These are phyloP conservation scores for Aplosporella prunicola DNA, from an alignment of 2,329 filamentous ascomycete genomes.

Conservation along the genomic window DNA sequence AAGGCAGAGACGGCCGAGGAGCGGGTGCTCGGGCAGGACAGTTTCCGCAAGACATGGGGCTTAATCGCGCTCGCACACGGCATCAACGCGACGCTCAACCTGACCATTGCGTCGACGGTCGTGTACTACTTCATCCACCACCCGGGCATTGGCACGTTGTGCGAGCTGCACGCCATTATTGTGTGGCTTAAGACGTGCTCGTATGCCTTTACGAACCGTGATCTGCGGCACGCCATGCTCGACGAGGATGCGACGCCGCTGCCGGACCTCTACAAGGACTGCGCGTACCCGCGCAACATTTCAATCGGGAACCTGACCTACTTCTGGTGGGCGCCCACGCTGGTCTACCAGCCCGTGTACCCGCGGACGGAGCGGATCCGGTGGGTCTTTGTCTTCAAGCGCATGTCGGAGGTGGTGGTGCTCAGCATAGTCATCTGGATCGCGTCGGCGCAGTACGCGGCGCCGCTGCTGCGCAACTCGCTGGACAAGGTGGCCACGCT, in stretches of 20 bases:
- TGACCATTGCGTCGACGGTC: slow-evolving; percentile 69
- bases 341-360: slow-evolving; percentile 95
- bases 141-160: slow-evolving; percentile 83
- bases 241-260: slow-evolving; percentile 51
- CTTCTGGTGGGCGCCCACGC: slow-evolving; percentile 96
- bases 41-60: slow-evolving; percentile 68
- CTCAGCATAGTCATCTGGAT: slow-evolving; percentile 92
- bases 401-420: slow-evolving; percentile 65
- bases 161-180: slow-evolving; percentile 83
- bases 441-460: slow-evolving; percentile 85
- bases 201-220: slow-evolving; percentile 93
- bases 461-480: slow-evolving; percentile 81
- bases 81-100: slow-evolving; percentile 71
- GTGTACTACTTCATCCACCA: slow-evolving; percentile 91
- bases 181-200: slow-evolving; percentile 95
- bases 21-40: slow-evolving; percentile 50
- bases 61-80: slow-evolving; percentile 72
- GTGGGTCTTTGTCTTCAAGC: slow-evolving; percentile 81
- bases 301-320: slow-evolving; percentile 80
- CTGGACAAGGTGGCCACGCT: slow-evolving; percentile 76
- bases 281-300: slow-evolving; percentile 86
- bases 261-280: slow-evolving; percentile 71
- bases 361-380: slow-evolving; percentile 72
- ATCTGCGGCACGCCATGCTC: slow-evolving; percentile 82
- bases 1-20: slow-evolving; percentile 35